Evolutionary conservation across 257 asterid genomes (phyloP).

Genomic region (Solanum rostratum): DNA sequence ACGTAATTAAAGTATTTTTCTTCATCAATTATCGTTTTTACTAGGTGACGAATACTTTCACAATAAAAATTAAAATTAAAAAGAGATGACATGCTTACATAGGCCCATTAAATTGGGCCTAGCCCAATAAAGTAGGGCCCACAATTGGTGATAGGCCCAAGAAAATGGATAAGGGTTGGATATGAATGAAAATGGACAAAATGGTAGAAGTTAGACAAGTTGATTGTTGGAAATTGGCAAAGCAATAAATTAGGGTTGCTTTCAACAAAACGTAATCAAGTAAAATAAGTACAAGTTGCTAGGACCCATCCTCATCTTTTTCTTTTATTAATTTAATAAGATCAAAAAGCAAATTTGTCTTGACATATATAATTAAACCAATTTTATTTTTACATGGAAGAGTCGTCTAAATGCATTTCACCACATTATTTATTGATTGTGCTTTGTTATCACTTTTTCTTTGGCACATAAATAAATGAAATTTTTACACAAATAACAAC

Average conservation of each 20-base stretch:
- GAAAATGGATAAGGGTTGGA: conserved; percentile 4
- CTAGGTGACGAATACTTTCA: not conserved
- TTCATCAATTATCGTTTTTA: not conserved
- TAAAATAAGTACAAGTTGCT: conserved; percentile 6
- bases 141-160: not conserved
- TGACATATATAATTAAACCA: not conserved
- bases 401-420: not conserved
- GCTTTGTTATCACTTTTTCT: not conserved
- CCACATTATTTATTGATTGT: not conserved
- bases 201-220: not conserved
- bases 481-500: no score
- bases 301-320: not conserved
- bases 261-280: not conserved
- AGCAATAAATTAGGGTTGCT: conserved; percentile 8
- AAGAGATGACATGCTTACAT: not conserved
- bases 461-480: not conserved
- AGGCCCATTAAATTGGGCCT: not conserved
- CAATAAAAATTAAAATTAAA: not conserved
- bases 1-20: not conserved
- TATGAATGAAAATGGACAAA: not conserved
- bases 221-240: conserved; percentile 6
- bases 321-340: not conserved
- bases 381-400: not conserved
- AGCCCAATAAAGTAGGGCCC: not conserved
- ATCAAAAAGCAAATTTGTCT: conserved; percentile 8